phyloP scores from a whole-genome alignment of 106 monocot genomes.

The Gastrodia elata region DNA sequence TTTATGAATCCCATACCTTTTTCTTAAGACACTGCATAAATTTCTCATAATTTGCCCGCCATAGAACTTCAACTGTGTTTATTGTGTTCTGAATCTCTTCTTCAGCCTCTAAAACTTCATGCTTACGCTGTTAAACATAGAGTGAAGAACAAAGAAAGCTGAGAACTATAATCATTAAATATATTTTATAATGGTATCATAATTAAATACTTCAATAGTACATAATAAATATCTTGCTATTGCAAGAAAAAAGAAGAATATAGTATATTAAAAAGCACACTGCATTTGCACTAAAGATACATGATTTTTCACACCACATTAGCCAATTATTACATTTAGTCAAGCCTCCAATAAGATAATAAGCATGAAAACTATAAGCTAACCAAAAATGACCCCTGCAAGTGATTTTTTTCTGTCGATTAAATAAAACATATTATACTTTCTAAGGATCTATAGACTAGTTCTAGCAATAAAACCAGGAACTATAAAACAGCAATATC shows the following conservation, averaged over 20 bases:
- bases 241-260: neutral
- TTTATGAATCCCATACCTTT: conserved; percentile 38
- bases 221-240: neutral
- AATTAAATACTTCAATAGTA: neutral
- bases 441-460: neutral
- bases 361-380: neutral
- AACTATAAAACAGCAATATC: neutral
- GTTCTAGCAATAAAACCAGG: neutral
- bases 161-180: neutral
- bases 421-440: neutral
- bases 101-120: conserved; percentile 45
- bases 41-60: conserved; percentile 89
- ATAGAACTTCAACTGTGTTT: conserved; percentile 75
- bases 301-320: neutral
- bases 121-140: conserved; percentile 41
- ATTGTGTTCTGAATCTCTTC: conserved; percentile 51
- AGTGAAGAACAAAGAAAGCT: neutral
- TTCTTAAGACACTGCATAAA: conserved; percentile 62
- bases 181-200: neutral
- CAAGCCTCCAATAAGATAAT: neutral
- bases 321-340: neutral
- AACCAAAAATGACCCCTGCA: neutral
- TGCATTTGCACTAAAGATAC: neutral
- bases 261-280: neutral
- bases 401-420: neutral